Conservation (phyloP, 2,329 filamentous ascomycete genomes). For the Aspergillus sp. region DNA sequence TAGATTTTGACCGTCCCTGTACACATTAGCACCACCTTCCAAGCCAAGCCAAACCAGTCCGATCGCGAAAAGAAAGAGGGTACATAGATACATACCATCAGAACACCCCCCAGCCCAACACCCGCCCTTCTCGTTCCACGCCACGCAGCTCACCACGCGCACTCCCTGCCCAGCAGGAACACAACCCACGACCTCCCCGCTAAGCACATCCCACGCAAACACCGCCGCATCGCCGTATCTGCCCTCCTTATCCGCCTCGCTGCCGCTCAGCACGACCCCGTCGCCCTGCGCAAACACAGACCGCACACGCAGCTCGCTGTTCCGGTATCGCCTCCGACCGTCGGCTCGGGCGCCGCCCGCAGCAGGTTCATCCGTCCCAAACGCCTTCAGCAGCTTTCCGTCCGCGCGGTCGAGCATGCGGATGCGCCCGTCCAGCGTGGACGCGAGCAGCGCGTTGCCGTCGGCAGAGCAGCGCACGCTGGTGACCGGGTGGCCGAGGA, state of each 20-base stretch:
- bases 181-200: constrained; percentile 64
- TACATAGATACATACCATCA: constrained; percentile 39
- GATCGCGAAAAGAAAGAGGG: not conserved
- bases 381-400: constrained; percentile 72
- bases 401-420: constrained; percentile 76
- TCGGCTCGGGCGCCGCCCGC: not conserved
- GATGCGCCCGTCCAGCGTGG: constrained; percentile 72
- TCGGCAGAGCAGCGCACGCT: constrained; percentile 70
- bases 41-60: not conserved
- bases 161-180: constrained; percentile 47
- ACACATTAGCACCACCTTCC: not conserved
- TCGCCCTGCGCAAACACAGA: constrained; percentile 74
- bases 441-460: constrained; percentile 71
- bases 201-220: constrained; percentile 78
- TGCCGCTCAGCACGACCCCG: constrained; percentile 75
- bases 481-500: constrained; percentile 68
- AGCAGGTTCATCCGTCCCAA: constrained; percentile 48
- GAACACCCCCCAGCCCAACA: constrained; percentile 43
- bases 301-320: constrained; percentile 71
- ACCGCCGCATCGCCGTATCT: constrained; percentile 22
- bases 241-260: constrained; percentile 56
- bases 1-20: constrained; percentile 22
- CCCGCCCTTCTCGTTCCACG: constrained; percentile 43
- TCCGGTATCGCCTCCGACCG: constrained; percentile 46
- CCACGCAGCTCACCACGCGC: constrained; percentile 46